These are phyloP conservation scores for Prunus salicina DNA, from an alignment of 306 rosid genomes.

Conservation along the genomic window DNA sequence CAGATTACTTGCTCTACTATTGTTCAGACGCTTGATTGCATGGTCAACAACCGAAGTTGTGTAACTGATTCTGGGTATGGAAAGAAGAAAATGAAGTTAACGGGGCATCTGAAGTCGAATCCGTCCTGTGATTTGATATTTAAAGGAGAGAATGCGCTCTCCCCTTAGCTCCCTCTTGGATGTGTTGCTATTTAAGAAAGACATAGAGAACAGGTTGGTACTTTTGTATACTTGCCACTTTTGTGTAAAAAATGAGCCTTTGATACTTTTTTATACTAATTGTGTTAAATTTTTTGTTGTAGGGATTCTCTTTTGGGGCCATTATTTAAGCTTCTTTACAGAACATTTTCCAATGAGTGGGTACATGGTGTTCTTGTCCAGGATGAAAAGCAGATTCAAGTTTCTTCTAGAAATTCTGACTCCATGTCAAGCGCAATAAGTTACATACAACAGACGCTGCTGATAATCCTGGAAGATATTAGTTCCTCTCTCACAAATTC, in stretches of 20 bases:
- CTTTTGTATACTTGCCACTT: not conserved
- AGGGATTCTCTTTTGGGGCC: slow-evolving; percentile 69
- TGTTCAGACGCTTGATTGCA: slow-evolving; percentile 47
- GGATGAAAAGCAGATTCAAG: slow-evolving; percentile 29
- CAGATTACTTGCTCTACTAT: slow-evolving; percentile 62
- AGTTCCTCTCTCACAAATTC: slow-evolving; percentile 40
- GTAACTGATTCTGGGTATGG: slow-evolving; percentile 29
- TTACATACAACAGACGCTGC: slow-evolving; percentile 72
- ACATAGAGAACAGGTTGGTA: slow-evolving; percentile 59
- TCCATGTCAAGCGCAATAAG: slow-evolving; percentile 23
- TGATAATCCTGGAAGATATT: slow-evolving; percentile 76
- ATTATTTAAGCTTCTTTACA: slow-evolving; percentile 61
- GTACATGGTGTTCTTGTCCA: slow-evolving; percentile 28
- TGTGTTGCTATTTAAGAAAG: slow-evolving; percentile 76
- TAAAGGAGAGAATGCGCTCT: slow-evolving; percentile 41
- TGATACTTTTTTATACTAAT: slow-evolving; percentile 12
- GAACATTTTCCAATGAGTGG: slow-evolving; percentile 56
- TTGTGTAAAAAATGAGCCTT: not conserved
- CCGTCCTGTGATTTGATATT: slow-evolving; percentile 27
- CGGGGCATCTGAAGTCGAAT: slow-evolving; percentile 31
- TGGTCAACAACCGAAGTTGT: slow-evolving; percentile 32
- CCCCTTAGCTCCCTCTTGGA: slow-evolving; percentile 73
- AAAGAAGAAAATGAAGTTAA: slow-evolving; percentile 57
- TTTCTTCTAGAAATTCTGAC: slow-evolving; percentile 32
- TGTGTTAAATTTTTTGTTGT: slow-evolving; percentile 27